Evolutionary conservation across 1,284 basidiomycete species (phyloP).

Genomic region (Leccinum fuscescens): DNA sequence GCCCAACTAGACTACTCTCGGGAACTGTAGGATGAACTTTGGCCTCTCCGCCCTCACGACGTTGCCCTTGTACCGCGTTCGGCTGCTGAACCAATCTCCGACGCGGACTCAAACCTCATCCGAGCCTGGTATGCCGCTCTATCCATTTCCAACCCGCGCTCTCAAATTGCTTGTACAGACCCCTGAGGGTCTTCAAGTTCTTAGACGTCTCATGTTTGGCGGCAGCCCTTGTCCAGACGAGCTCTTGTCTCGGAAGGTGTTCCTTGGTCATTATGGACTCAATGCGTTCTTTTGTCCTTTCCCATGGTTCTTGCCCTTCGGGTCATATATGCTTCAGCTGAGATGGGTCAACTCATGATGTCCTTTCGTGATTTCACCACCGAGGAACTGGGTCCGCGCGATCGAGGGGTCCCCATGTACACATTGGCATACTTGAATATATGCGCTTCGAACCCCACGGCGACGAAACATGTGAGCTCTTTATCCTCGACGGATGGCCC

Average conservation of each 20-base stretch:
- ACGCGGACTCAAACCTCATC: too few species aligned
- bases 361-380: too few species aligned
- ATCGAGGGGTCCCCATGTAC: too few species aligned
- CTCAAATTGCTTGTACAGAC: too few species aligned
- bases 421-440: too few species aligned
- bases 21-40: conserved; percentile 43
- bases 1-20: conserved; percentile 40
- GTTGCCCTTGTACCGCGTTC: conserved; percentile 44
- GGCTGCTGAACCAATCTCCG: conserved; percentile 11
- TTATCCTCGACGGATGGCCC: too few species aligned
- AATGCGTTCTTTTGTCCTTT: conserved; percentile 15
- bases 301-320: neutral
- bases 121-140: too few species aligned
- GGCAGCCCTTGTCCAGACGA: conserved; percentile 49
- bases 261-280: conserved; percentile 54
- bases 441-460: too few species aligned
- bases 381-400: too few species aligned
- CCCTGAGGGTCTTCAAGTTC: too few species aligned
- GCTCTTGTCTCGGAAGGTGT: conserved; percentile 51
- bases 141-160: too few species aligned
- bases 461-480: too few species aligned
- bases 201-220: conserved; percentile 42
- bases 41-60: conserved; percentile 28
- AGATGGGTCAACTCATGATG: conserved; percentile 48
- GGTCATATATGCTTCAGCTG: conserved; percentile 1